Percentiles rank a stretch among this genome's conserved stretches.
Evolutionary conservation across 495 filamentous ascomycete genomes (phyloP).

Genomic region (Hypoxylon rickii): DNA sequence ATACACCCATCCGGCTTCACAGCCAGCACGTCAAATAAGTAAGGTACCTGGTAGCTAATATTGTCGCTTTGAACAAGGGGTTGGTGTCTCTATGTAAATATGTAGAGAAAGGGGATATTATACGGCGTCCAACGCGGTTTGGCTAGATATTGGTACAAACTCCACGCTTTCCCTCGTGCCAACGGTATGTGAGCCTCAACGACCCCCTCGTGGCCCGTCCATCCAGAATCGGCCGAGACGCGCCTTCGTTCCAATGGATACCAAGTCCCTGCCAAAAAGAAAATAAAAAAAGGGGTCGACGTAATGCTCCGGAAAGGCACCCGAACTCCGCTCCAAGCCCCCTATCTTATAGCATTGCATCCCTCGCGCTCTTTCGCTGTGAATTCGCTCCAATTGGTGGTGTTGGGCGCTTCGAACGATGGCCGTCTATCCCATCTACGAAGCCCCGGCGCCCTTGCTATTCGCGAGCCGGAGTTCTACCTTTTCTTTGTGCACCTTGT

Average conservation of each 20-base stretch:
- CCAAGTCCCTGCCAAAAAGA: too few relatives aligned
- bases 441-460: constrained; percentile 3
- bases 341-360: neutral
- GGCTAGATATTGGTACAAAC: constrained; percentile 36
- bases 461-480: constrained; percentile 51
- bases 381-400: neutral
- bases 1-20: neutral
- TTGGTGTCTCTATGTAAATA: neutral
- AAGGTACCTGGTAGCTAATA: neutral
- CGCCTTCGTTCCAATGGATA: too few relatives aligned
- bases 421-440: neutral
- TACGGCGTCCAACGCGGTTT: constrained; percentile 8
- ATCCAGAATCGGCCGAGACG: neutral
- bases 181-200: constrained; percentile 11
- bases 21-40: neutral
- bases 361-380: neutral
- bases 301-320: neutral
- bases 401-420: neutral
- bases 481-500: constrained; percentile 73
- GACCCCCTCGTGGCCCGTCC: constrained; percentile 7
- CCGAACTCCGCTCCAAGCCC: neutral
- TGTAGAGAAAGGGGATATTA: constrained; percentile 23
- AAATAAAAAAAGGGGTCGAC: too few relatives aligned
- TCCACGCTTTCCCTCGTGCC: constrained; percentile 22
- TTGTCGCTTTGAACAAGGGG: constrained; percentile 9